These are phyloP conservation scores for Epichloe coenophiala DNA, from an alignment of 2,329 filamentous ascomycete species.

Conservation along the genomic window DNA sequence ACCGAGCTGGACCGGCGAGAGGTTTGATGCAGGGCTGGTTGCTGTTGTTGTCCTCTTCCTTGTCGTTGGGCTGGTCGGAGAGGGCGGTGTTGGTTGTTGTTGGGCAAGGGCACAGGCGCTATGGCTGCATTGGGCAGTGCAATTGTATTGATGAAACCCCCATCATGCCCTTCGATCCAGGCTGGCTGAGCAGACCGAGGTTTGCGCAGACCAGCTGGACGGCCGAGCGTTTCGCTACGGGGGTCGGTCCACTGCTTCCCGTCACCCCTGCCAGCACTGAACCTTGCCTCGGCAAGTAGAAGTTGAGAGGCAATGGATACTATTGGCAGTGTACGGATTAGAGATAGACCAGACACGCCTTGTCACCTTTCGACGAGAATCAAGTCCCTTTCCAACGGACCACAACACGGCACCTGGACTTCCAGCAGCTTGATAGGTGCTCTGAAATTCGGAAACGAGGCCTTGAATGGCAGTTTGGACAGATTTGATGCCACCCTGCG, in stretches of 20 bases:
- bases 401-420: too few relatives aligned
- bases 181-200: neutral
- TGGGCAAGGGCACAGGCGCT: constrained; percentile 12
- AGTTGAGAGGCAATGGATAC: too few relatives aligned
- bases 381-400: too few relatives aligned
- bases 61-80: neutral
- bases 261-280: too few relatives aligned
- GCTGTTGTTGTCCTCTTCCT: constrained; percentile 5
- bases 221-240: neutral
- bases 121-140: constrained; percentile 14
- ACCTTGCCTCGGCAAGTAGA: too few relatives aligned
- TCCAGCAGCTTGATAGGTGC: too few relatives aligned
- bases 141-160: neutral
- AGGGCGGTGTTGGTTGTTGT: constrained; percentile 5
- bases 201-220: neutral
- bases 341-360: too few relatives aligned
- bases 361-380: too few relatives aligned
- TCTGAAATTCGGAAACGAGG: too few relatives aligned
- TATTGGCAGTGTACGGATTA: too few relatives aligned
- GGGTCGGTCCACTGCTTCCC: neutral
- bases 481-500: neutral
- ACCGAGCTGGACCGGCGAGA: neutral
- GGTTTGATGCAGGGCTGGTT: neutral
- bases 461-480: too few relatives aligned
- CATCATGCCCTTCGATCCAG: neutral